Evolutionary conservation across 352 stramenopile genomes (phyloP).

Genomic region (Phytophthora ohioensis): DNA sequence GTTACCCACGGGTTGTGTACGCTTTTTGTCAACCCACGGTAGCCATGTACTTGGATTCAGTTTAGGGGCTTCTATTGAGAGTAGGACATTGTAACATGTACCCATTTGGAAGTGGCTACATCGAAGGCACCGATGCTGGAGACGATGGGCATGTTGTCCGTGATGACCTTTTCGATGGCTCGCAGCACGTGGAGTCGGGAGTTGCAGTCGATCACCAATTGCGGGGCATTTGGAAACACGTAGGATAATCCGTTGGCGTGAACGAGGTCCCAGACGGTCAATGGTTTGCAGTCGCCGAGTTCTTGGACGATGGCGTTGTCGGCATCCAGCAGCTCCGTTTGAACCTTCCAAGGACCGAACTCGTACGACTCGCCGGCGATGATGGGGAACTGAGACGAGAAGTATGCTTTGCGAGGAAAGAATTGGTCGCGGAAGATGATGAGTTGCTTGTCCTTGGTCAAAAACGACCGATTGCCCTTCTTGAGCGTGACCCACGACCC

Average conservation of each 20-base stretch:
- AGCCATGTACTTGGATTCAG: not conserved
- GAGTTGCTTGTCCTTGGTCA: slow-evolving; percentile 69
- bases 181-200: slow-evolving; percentile 63
- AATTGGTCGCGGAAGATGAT: slow-evolving; percentile 86
- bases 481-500: slow-evolving; percentile 88
- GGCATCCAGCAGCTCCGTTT: slow-evolving; percentile 43
- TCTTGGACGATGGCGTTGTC: slow-evolving; percentile 35
- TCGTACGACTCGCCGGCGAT: slow-evolving; percentile 47
- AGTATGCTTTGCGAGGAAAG: slow-evolving; percentile 53
- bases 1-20: no score
- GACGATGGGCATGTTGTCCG: slow-evolving; percentile 77
- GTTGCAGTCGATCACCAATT: slow-evolving; percentile 67
- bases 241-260: slow-evolving; percentile 60
- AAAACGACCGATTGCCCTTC: slow-evolving; percentile 82
- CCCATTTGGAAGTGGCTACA: slow-evolving; percentile 42
- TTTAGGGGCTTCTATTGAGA: slow-evolving; percentile 21
- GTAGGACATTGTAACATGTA: slow-evolving; percentile 53
- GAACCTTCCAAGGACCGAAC: slow-evolving; percentile 69
- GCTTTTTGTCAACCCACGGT: no score
- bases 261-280: slow-evolving; percentile 73
- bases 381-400: slow-evolving; percentile 29
- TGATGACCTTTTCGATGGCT: slow-evolving; percentile 75
- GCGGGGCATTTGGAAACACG: slow-evolving; percentile 61
- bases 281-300: slow-evolving; percentile 39
- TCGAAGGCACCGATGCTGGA: slow-evolving; percentile 54